Percentiles rank a stretch among this genome's conserved stretches.
Evolutionary conservation across 1,284 basidiomycete genomes (phyloP).

Genomic region (Coriolopsis trogii): DNA sequence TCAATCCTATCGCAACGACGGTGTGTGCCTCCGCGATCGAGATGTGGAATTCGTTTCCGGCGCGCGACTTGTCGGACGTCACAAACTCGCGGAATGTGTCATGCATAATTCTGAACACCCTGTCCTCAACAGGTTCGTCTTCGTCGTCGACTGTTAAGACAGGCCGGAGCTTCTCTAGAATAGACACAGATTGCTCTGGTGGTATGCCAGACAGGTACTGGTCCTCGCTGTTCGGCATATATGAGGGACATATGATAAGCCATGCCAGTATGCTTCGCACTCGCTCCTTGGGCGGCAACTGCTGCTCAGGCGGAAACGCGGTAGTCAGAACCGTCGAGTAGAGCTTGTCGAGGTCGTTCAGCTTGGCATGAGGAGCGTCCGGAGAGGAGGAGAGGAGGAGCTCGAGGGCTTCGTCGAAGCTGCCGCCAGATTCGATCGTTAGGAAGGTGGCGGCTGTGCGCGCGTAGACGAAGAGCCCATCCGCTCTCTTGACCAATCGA

Average conservation of each 20-base stretch:
- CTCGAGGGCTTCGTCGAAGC: background rate
- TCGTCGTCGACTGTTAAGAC: background rate
- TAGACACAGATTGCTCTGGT: background rate
- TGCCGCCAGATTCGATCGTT: background rate
- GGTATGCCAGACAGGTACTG: background rate
- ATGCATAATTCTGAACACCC: background rate
- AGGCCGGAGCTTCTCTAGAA: background rate
- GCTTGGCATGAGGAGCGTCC: background rate
- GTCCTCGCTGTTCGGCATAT: background rate
- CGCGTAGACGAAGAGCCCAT: conserved; percentile 19
- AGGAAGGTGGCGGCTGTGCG: conserved; percentile 7
- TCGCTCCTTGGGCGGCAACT: background rate
- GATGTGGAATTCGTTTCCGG: too few relatives aligned
- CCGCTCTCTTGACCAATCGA: conserved; percentile 1
- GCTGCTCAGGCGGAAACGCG: conserved; percentile 6
- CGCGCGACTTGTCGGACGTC: too few relatives aligned
- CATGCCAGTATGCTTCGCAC: background rate
- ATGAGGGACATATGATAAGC: background rate
- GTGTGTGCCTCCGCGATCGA: too few relatives aligned
- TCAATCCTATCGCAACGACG: too few relatives aligned
- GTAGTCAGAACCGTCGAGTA: conserved; percentile 9
- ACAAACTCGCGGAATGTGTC: conserved; percentile 1
- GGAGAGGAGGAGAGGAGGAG: background rate
- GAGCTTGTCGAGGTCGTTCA: conserved; percentile 9
- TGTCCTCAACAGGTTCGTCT: background rate